A percentile compares a stretch with the other conserved stretches of the same genome.
These are phyloP conservation scores for Purshia tridentata DNA, from an alignment of 306 rosid species.

Conservation along the genomic window DNA sequence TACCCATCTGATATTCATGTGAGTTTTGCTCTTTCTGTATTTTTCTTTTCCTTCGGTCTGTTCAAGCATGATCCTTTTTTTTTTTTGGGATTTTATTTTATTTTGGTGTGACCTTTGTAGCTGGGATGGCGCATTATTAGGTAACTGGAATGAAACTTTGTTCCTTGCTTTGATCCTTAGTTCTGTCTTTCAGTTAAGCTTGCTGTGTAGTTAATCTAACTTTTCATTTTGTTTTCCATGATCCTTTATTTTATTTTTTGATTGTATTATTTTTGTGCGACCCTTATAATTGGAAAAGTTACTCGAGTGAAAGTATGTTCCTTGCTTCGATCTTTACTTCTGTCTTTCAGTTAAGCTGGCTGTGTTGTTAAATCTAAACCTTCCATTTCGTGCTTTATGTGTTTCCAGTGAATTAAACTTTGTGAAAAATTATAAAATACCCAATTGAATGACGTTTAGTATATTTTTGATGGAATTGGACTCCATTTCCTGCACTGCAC, in stretches of 20 bases:
- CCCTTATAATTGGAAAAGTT: neutral
- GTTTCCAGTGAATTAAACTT: neutral
- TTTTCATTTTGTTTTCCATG: neutral
- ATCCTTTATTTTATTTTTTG: too few relatives aligned
- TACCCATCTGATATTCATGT: constrained; percentile 10
- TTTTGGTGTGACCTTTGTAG: neutral
- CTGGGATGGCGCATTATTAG: neutral
- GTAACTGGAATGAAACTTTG: neutral
- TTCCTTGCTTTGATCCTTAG: neutral
- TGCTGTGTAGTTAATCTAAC: neutral
- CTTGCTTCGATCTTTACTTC: neutral
- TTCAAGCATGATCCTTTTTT: neutral
- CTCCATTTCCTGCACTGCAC: neutral
- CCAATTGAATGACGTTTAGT: neutral
- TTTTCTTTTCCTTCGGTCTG: neutral
- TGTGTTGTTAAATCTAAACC: neutral
- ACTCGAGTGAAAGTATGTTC: neutral
- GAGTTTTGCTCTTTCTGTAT: constrained; percentile 2
- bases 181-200: neutral
- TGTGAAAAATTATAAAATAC: neutral
- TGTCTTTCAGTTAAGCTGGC: neutral
- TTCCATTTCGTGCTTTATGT: neutral
- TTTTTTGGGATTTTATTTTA: neutral
- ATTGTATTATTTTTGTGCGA: too few relatives aligned
- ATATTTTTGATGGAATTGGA: neutral